Evolutionary conservation across 108 stramenopile species (phyloP), one percentile per base, ranked within the genome.

Genomic region (Cyclotella kingstonii): DNA sequence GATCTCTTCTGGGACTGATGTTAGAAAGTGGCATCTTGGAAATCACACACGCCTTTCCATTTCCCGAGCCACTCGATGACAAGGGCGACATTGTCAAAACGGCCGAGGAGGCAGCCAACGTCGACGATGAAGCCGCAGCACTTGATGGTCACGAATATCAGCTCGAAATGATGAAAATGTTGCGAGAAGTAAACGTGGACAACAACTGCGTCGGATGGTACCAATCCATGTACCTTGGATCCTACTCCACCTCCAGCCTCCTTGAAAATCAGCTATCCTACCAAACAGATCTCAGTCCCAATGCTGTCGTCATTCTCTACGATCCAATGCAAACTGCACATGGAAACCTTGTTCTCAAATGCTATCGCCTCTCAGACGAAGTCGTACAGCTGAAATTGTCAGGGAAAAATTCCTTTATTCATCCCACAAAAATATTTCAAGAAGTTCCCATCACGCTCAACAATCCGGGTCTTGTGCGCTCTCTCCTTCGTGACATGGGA

Each of bases 191-290:
- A 59, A 98, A 98, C 65, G 91, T 98, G 29, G 98, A 99, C 68
- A 95, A 93, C 76, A 99, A 97, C 79, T 93, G 91, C 63, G 97
- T 98, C 41, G 98, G 98, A n/a, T 99, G 96, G 96, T 99, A 99
- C 80, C 95, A 96, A 59, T 89, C 88, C 64, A 96, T 93, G 83
- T 95, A 94, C 64, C 77, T 97, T n/a, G 97, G 97, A 12, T 80
- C 95, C 8, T 93, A 92, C 75, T 97, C 95, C 51, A 95, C 94
- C 4, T 56, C 79, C 22, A 58, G 74, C 31, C 74, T 97, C 18
- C 67, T 98, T 52, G 93, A 93, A 62, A 95, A 91, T 64, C 97
- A 98, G 77, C 86, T 95, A 31, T 85, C 83, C 46, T 96, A 96
- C 60, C 94, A 96, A 78, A 92, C 90, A 11, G 93, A 99, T 18